Conservation (phyloP, 2,329 filamentous ascomycete species). For the Achaetomium macrosporum region DNA sequence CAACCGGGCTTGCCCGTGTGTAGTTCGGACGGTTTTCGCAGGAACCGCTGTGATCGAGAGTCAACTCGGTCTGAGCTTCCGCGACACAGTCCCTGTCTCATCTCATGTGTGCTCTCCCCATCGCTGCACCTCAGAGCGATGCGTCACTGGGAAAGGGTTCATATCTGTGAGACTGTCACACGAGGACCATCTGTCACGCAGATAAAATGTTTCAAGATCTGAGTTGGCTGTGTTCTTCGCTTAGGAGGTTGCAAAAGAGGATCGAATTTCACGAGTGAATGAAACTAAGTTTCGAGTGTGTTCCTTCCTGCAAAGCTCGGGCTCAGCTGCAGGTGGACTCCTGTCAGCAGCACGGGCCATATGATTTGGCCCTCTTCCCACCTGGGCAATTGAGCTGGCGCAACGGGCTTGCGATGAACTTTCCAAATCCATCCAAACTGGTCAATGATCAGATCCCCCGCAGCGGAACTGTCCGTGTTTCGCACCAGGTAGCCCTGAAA, state of each 20-base stretch:
- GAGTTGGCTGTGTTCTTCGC: background rate
- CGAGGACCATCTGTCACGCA: slow-evolving; percentile 3
- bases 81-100: background rate
- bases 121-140: background rate
- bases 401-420: background rate
- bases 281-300: background rate
- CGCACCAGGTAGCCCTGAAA: background rate
- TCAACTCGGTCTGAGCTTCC: too few relatives aligned
- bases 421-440: background rate
- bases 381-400: background rate
- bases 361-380: background rate
- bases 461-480: background rate
- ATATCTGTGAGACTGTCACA: slow-evolving; percentile 16
- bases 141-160: slow-evolving; percentile 3
- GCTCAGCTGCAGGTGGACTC: slow-evolving; percentile 1
- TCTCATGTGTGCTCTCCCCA: background rate
- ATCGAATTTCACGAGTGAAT: background rate
- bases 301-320: slow-evolving; percentile 9
- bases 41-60: too few relatives aligned
- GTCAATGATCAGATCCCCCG: background rate
- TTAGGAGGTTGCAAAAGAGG: background rate
- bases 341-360: slow-evolving; percentile 22
- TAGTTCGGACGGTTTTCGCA: too few relatives aligned
- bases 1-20: background rate
- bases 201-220: slow-evolving; percentile 9